phyloP scores from a whole-genome alignment of 1,139 yeast species.

The Hemisphaericaspora lyxosophila region DNA sequence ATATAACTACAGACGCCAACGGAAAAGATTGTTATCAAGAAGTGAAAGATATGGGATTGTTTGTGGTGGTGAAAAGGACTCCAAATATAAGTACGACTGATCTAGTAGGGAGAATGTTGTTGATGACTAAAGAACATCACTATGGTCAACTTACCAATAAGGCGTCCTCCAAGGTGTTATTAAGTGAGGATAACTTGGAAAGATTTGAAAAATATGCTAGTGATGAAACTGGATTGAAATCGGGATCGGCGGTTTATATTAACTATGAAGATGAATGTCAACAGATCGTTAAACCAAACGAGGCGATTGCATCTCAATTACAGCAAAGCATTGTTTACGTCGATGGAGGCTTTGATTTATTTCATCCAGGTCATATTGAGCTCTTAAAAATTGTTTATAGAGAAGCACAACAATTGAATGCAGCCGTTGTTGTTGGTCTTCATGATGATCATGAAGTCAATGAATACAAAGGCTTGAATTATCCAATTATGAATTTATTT shows the following conservation, averaged over 20 bases:
- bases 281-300: constrained; percentile 39
- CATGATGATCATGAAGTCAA: constrained; percentile 64
- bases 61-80: constrained; percentile 86
- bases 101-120: constrained; percentile 85
- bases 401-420: constrained; percentile 36
- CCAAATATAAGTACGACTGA: constrained; percentile 95
- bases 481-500: constrained; percentile 83
- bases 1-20: constrained; percentile 91
- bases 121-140: constrained; percentile 61
- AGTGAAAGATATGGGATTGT: constrained; percentile 83
- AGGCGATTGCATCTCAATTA: constrained; percentile 20
- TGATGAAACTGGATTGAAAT: constrained; percentile 58
- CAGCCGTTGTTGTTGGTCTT: constrained; percentile 66
- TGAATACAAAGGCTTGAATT: constrained; percentile 59
- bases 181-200: constrained; percentile 32
- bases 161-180: constrained; percentile 29
- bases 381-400: constrained; percentile 50
- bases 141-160: constrained; percentile 31
- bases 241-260: constrained; percentile 63
- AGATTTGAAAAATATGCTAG: constrained; percentile 61
- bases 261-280: constrained; percentile 27
- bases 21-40: constrained; percentile 89
- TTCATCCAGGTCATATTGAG: constrained; percentile 91
- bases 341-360: constrained; percentile 88
- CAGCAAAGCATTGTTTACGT: constrained; percentile 49